phyloP scores from a whole-genome alignment of 2,329 filamentous ascomycete species.

The Stagonosporopsis rhizophila region DNA sequence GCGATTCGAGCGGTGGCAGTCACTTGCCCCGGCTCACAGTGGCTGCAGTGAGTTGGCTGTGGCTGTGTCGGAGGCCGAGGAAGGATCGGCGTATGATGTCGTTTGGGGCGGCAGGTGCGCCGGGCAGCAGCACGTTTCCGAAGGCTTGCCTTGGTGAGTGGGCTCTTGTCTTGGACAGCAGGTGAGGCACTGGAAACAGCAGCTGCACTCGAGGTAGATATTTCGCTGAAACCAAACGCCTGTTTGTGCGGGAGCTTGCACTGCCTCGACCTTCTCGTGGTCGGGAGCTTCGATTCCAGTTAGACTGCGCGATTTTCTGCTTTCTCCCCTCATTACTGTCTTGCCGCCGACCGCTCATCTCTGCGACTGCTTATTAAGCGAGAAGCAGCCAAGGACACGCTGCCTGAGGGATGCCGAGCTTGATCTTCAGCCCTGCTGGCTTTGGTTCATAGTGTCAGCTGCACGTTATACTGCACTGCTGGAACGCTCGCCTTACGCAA shows the following conservation, averaged over 20 bases:
- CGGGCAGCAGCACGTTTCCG: constrained; percentile 15
- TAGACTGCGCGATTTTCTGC: constrained; percentile 23
- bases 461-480: not conserved
- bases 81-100: constrained; percentile 20
- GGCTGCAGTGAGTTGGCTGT: constrained; percentile 10
- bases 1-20: constrained; percentile 13
- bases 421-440: constrained; percentile 12
- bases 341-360: constrained; percentile 19
- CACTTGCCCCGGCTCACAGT: constrained; percentile 6
- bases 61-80: constrained; percentile 20
- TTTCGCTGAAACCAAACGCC: constrained; percentile 18
- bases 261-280: constrained; percentile 21
- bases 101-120: constrained; percentile 19
- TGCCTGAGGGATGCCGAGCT: constrained; percentile 7
- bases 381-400: constrained; percentile 10
- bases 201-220: constrained; percentile 11
- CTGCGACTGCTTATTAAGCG: constrained; percentile 8
- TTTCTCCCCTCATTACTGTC: constrained; percentile 18
- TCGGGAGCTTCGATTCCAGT: constrained; percentile 18
- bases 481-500: not conserved
- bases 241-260: constrained; percentile 20
- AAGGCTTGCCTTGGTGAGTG: constrained; percentile 14
- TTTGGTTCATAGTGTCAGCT: not conserved
- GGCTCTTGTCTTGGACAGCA: constrained; percentile 17
- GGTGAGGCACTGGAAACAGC: constrained; percentile 11